Conservation (phyloP, 2,329 filamentous ascomycete genomes). For the Ramularia endophylla region DNA sequence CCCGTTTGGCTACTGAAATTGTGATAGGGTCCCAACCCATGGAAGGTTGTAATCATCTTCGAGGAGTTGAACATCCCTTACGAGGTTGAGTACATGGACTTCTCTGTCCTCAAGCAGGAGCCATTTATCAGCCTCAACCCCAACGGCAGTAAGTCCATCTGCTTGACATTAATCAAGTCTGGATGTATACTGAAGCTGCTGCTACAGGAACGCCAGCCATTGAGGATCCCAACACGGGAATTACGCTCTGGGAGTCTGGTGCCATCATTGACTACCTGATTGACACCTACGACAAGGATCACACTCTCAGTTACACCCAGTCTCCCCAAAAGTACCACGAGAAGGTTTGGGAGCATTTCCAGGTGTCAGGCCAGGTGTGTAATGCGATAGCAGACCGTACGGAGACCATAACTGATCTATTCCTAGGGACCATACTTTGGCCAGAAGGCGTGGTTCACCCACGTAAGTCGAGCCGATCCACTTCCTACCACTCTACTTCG, state of each 20-base stretch:
- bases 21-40: slow-evolving; percentile 34
- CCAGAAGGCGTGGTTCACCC: slow-evolving; percentile 40
- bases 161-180: too few species aligned
- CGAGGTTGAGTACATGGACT: slow-evolving; percentile 31
- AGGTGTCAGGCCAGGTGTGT: slow-evolving; percentile 22
- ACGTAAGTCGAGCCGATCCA: slow-evolving; percentile 28
- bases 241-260: slow-evolving; percentile 34
- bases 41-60: slow-evolving; percentile 41
- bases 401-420: too few species aligned
- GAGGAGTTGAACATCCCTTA: slow-evolving; percentile 41
- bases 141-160: slow-evolving; percentile 29
- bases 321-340: slow-evolving; percentile 21
- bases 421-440: slow-evolving; percentile 35
- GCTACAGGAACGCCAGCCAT: slow-evolving; percentile 36
- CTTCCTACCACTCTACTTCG: neutral
- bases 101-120: slow-evolving; percentile 37
- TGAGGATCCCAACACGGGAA: slow-evolving; percentile 40
- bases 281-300: slow-evolving; percentile 29
- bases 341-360: slow-evolving; percentile 30
- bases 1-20: neutral
- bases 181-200: too few species aligned
- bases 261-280: slow-evolving; percentile 26
- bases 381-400: too few species aligned
- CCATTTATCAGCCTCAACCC: slow-evolving; percentile 37
- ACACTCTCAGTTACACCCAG: slow-evolving; percentile 21